Conservation (phyloP, 2,329 filamentous ascomycete genomes). For the Phialocephala subalpina region DNA sequence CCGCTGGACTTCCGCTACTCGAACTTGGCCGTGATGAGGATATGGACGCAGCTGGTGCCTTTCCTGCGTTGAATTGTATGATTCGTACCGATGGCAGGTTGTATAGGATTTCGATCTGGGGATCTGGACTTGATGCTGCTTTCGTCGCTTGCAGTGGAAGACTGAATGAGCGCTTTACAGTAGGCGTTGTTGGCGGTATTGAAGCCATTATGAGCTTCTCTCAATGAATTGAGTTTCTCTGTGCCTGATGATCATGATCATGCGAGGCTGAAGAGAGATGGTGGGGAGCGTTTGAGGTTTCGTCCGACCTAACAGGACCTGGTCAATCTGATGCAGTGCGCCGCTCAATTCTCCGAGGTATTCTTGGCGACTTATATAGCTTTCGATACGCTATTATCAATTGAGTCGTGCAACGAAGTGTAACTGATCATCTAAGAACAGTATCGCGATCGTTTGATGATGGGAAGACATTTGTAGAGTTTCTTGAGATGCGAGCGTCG, state of each 20-base stretch:
- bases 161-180: constrained; percentile 36
- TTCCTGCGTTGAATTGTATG: constrained; percentile 61
- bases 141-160: constrained; percentile 27
- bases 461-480: not conserved
- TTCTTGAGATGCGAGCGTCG: not conserved
- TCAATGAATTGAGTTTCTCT: constrained; percentile 13
- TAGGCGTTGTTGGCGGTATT: constrained; percentile 26
- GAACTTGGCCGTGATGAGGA: constrained; percentile 29
- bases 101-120: constrained; percentile 44
- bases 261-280: constrained; percentile 10
- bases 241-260: constrained; percentile 34
- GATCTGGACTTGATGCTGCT: constrained; percentile 35
- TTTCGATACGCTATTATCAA: not conserved
- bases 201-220: constrained; percentile 35
- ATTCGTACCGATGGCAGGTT: constrained; percentile 43
- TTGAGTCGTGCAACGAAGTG: constrained; percentile 4
- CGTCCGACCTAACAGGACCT: constrained; percentile 3
- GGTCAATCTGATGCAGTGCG: constrained; percentile 4
- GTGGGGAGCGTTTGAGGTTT: constrained; percentile 17
- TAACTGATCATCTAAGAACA: constrained; percentile 2
- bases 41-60: constrained; percentile 19
- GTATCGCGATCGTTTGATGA: constrained; percentile 8
- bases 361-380: not conserved
- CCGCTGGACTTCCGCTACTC: constrained; percentile 42
- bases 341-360: not conserved